phyloP scores from a whole-genome alignment of 208 protist genomes.

The Balamuthia mandrillaris region DNA sequence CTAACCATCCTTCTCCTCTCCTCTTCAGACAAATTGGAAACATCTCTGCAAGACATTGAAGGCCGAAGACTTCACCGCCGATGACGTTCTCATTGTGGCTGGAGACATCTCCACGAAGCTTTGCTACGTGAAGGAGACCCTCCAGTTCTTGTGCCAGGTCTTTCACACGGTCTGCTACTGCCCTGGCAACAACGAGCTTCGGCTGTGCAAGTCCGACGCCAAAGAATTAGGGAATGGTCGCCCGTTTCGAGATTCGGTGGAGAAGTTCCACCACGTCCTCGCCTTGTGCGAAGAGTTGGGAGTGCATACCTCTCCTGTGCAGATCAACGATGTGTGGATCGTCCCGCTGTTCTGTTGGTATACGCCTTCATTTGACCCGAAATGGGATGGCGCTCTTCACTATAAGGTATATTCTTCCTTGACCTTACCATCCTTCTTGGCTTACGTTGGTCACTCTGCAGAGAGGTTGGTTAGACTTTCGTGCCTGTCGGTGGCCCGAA shows the following conservation, averaged over 20 bases:
- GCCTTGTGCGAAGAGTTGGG: conserved; percentile 8
- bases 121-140: not conserved
- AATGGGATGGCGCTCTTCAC: not conserved
- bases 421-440: not conserved
- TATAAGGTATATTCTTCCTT: conserved; percentile 4
- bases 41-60: not conserved
- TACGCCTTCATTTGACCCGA: not conserved
- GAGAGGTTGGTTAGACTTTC: conserved; percentile 22
- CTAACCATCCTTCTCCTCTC: not conserved
- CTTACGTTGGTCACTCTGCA: not conserved
- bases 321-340: conserved; percentile 21
- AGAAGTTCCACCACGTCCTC: not conserved
- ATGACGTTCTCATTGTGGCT: conserved; percentile 32
- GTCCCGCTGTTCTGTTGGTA: conserved; percentile 21
- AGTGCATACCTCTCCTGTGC: not conserved
- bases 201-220: not conserved
- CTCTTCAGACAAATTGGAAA: conserved; percentile 18
- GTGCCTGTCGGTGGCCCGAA: not conserved
- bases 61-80: not conserved
- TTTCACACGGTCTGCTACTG: conserved; percentile 38
- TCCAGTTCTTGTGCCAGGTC: not conserved
- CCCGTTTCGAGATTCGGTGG: not conserved
- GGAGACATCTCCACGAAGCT: conserved; percentile 26
- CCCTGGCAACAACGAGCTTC: conserved; percentile 25
- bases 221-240: not conserved